phyloP scores from a whole-genome alignment of 371 early-diverging fungal species.

The Lichtheimia corymbifera region DNA sequence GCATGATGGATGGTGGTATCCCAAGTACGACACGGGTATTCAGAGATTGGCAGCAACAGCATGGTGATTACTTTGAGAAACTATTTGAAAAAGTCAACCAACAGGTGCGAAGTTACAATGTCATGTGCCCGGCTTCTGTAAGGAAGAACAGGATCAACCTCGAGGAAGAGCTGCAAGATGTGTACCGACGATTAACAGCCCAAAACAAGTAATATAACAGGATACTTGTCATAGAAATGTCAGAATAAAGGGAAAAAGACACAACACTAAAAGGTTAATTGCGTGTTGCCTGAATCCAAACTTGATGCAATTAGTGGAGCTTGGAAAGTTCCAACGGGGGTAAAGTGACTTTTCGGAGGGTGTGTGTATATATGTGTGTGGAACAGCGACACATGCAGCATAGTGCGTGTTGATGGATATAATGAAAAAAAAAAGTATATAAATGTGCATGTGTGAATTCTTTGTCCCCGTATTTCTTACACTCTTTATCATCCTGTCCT shows the following conservation, averaged over 20 bases:
- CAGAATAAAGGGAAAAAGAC: not conserved
- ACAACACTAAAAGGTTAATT: too few relatives aligned
- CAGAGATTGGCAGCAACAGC: conserved; percentile 13
- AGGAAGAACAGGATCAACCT: conserved; percentile 24
- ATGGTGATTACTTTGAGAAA: conserved; percentile 20
- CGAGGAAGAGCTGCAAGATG: conserved; percentile 19
- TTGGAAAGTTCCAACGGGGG: too few relatives aligned
- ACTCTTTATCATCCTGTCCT: too few relatives aligned
- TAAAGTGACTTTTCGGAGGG: too few relatives aligned
- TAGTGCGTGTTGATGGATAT: too few relatives aligned
- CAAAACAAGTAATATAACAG: not conserved
- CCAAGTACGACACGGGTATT: conserved; percentile 1
- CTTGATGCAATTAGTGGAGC: too few relatives aligned
- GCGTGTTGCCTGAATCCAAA: too few relatives aligned
- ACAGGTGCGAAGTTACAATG: conserved; percentile 33
- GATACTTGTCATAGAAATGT: not conserved
- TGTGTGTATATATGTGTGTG: too few relatives aligned
- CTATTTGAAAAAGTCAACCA: conserved; percentile 15
- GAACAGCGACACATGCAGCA: too few relatives aligned
- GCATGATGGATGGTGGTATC: not conserved
- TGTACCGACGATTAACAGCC: not conserved
- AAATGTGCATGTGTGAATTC: too few relatives aligned
- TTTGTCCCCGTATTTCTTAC: too few relatives aligned
- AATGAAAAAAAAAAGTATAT: too few relatives aligned
- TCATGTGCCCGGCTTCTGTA: conserved; percentile 34